phyloP scores from a whole-genome alignment of 2,329 filamentous ascomycete species.

The Phialocephala sp. region DNA sequence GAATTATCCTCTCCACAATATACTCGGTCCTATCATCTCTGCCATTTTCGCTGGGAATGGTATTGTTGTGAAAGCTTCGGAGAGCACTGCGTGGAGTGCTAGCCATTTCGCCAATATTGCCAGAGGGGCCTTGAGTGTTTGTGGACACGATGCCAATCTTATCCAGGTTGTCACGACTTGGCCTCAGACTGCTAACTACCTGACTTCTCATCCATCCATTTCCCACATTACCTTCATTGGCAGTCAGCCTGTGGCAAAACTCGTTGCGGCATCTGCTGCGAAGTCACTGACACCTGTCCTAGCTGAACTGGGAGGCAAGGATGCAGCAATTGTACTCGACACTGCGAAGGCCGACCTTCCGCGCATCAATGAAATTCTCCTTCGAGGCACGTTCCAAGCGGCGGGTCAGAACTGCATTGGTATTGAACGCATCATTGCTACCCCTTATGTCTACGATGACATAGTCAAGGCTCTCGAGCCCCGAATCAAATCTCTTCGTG shows the following conservation, averaged over 20 bases:
- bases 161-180: conserved; percentile 89
- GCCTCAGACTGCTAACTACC: conserved; percentile 78
- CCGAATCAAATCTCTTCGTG: conserved; percentile 74
- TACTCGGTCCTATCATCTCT: conserved; percentile 89
- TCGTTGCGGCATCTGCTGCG: conserved; percentile 85
- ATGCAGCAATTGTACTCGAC: conserved; percentile 88
- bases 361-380: conserved; percentile 79
- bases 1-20: conserved; percentile 98
- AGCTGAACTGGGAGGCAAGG: conserved; percentile 93
- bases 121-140: conserved; percentile 77
- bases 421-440: conserved; percentile 88
- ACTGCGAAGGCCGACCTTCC: conserved; percentile 67
- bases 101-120: conserved; percentile 81
- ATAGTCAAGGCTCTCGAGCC: conserved; percentile 75
- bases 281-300: conserved; percentile 86
- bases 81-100: conserved; percentile 94
- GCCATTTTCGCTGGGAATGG: conserved; percentile 90
- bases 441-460: conserved; percentile 75
- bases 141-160: conserved; percentile 81
- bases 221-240: conserved; percentile 96
- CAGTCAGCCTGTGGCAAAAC: conserved; percentile 82
- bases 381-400: conserved; percentile 93
- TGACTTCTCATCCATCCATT: conserved; percentile 85
- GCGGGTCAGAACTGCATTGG: conserved; percentile 98
- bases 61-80: conserved; percentile 91